Base-by-base conservation (phyloP, 179 eudicot genomes). In the Actinidia polygama region DNA sequence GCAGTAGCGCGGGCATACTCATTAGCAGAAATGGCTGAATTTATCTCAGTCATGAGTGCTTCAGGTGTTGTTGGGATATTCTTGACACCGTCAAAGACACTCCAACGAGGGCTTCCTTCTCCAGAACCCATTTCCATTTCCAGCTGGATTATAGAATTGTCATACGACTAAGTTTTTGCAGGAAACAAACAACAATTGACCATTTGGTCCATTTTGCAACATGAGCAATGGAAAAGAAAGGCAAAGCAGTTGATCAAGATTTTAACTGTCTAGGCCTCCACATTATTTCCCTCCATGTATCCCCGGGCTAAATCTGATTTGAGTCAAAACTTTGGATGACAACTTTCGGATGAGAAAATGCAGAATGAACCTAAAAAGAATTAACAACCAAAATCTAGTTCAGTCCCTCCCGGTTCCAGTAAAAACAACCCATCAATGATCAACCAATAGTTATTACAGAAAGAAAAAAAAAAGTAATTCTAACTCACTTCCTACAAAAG, bases 11-110 rank as follows among this genome's bases (percentile, higher is more conserved):
- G 93, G 50, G 90, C 86, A 73, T 87, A 91, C 86, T 95, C 98
- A 46, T 89, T 80, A 57, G 92, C 85, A 19, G 94, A 81, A 80
- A 94, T 92, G 71, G 98, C 96, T 24, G 89, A 83, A 80, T 94
- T 89, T 72, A 91, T 92, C 85, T 95, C 94, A 30, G 92, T 88
- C 98, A 95, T 90, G 7, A 94, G 89, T 36, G 90, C 86, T 76
- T 94, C 96, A 1, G 98, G 95, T 23, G 90, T 80, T 40, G 89
- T 23, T 2, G 94, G 90, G 24, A 88, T 85, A 47, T 16, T 77
- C 78, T 90, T 95, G 77, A 95, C 85, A 63, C 84, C 79, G 63
- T 94, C 97, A 85, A 88, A 91, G 73, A 94, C 93, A 79, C 89
- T 89, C 97, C 96, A 92, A 23, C 10, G 82, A 14, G 14, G 79